Conservation (phyloP, 2,329 filamentous ascomycete species). For the Akanthomyces uredinophilus region DNA sequence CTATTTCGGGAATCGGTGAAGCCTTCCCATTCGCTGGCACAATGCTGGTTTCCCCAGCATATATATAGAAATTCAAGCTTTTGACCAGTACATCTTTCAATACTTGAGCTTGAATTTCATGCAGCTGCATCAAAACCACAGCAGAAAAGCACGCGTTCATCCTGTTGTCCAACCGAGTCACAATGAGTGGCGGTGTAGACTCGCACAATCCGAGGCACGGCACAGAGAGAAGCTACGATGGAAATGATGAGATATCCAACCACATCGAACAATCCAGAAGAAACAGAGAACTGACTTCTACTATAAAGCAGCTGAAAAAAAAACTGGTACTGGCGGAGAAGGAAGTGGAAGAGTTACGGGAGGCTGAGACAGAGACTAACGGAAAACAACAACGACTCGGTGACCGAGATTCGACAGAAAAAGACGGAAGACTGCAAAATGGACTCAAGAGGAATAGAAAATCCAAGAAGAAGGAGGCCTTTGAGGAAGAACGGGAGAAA, state of each 20-base stretch:
- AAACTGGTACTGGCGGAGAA: too few relatives aligned
- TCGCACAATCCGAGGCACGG: too few relatives aligned
- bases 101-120: background rate
- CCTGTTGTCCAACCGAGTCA: too few relatives aligned
- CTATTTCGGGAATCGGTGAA: too few relatives aligned
- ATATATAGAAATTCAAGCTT: background rate
- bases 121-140: too few relatives aligned
- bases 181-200: too few relatives aligned
- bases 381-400: background rate
- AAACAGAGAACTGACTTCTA: too few relatives aligned
- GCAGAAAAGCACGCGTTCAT: too few relatives aligned
- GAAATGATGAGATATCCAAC: too few relatives aligned
- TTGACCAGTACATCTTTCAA: background rate
- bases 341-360: background rate
- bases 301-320: too few relatives aligned
- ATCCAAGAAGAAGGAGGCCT: background rate
- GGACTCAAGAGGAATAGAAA: background rate
- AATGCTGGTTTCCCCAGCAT: background rate
- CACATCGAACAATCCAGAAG: too few relatives aligned
- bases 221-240: too few relatives aligned
- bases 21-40: background rate
- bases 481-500: background rate
- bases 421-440: background rate
- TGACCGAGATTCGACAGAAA: background rate
- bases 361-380: background rate